Base-by-base conservation (phyloP, 148 eudicot species). In the Bassia scoparia region DNA sequence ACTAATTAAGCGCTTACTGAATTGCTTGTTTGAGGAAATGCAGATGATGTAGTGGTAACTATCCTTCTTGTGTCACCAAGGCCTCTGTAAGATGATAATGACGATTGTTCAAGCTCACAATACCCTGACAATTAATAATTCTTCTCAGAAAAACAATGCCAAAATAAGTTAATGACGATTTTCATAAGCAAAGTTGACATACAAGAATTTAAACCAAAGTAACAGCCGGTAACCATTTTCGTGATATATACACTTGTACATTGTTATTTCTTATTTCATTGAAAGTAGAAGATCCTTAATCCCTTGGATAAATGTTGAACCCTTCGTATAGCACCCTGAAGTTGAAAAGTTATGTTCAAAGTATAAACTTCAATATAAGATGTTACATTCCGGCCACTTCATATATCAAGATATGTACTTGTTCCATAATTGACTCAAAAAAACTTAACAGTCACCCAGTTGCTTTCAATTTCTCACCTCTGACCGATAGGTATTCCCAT, bases 81-180 rank as follows among this genome's bases (percentile, higher is more conserved):
- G 80, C 76, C 60, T 79, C 73, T 69, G 70, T 18, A 17, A 83
- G 61, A n/a, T 35, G 81, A 69, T 38, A 76, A n/a, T 26, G 72
- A 53, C 2, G 64, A n/a, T n/a, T n/a, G n/a, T n/a, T n/a, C n/a
- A n/a, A n/a, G n/a, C n/a, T n/a, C n/a, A n/a, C n/a, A n/a, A n/a
- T n/a, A n/a, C n/a, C n/a, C n/a, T n/a, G n/a, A n/a, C n/a, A n/a
- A n/a, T n/a, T n/a, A n/a, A 43, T 77, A 61, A 68, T 74, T 80
- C 23, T 13, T 56, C 64, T 83, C 86, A 53, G 49, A n/a, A n/a
- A n/a, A n/a, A n/a, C 61, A 6, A 83, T 46, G n/a, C 86, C 83
- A 80, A 72, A 50, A 67, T 9, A 44, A 31, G 5, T n/a, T n/a
- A n/a, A n/a, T n/a, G n/a, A n/a, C n/a, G n/a, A n/a, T n/a, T n/a